Evolutionary conservation across 495 filamentous ascomycete species (phyloP).

Genomic region (Penicillium fimorum): DNA sequence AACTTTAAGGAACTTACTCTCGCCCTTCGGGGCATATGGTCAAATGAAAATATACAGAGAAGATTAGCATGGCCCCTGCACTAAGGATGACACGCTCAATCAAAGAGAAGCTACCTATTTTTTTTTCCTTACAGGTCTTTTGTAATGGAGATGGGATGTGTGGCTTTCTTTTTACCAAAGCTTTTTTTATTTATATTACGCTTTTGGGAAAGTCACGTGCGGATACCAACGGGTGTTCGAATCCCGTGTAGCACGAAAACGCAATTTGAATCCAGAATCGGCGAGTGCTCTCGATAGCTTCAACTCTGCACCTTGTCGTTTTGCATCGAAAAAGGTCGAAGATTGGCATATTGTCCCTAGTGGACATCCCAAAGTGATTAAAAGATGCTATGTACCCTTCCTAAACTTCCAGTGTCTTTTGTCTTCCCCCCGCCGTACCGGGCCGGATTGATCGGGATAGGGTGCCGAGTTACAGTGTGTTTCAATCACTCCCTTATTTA

Average conservation of each 20-base stretch:
- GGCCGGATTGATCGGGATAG: not conserved
- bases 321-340: not conserved
- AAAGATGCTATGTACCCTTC: not conserved
- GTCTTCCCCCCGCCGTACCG: not conserved
- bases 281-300: not conserved
- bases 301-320: not conserved
- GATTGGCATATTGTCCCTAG: not conserved
- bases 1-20: conserved; percentile 14
- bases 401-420: not conserved
- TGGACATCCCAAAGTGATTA: not conserved
- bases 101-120: conserved; percentile 92
- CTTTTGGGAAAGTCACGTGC: not conserved
- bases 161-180: not conserved
- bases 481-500: too few relatives aligned
- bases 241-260: not conserved
- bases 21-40: conserved; percentile 75
- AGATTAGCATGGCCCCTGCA: conserved; percentile 99
- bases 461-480: too few relatives aligned
- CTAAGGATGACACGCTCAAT: conserved; percentile 99
- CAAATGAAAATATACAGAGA: conserved; percentile 85
- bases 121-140: conserved; percentile 43
- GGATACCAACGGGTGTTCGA: not conserved
- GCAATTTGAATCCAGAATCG: not conserved
- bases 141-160: conserved; percentile 18
- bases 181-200: not conserved